phyloP scores from a whole-genome alignment of 2,329 filamentous ascomycete species.

The Sodiomyces alkalinus region DNA sequence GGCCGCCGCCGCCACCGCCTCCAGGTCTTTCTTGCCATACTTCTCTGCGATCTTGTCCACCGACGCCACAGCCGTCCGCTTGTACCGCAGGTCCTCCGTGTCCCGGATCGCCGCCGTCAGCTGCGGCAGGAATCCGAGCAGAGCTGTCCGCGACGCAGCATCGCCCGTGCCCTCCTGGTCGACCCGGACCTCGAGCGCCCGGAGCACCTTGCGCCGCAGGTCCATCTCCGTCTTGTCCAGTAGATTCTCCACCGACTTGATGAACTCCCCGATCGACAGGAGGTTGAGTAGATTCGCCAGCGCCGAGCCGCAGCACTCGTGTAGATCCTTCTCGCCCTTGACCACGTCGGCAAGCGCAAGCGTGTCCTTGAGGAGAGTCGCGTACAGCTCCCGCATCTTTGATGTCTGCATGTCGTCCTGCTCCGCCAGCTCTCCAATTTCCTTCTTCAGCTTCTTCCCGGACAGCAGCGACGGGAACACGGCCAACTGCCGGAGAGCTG shows the following conservation, averaged over 20 bases:
- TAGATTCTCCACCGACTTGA: conserved; percentile 72
- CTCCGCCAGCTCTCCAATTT: conserved; percentile 41
- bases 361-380: conserved; percentile 49
- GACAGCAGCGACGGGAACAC: conserved; percentile 43
- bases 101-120: conserved; percentile 63
- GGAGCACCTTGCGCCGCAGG: conserved; percentile 64
- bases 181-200: conserved; percentile 66
- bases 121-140: conserved; percentile 67
- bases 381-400: conserved; percentile 55
- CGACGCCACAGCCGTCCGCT: conserved; percentile 75
- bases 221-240: conserved; percentile 62
- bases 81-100: conserved; percentile 57
- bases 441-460: conserved; percentile 38
- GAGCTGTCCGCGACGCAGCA: conserved; percentile 47
- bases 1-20: conserved; percentile 60
- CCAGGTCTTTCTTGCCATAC: conserved; percentile 82
- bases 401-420: conserved; percentile 49
- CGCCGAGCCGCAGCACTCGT: conserved; percentile 49
- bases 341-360: conserved; percentile 50
- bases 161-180: conserved; percentile 58
- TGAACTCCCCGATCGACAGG: conserved; percentile 74
- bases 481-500: conserved; percentile 38
- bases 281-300: conserved; percentile 71
- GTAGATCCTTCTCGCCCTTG: conserved; percentile 38
- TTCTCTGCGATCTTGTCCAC: conserved; percentile 89